A percentile compares a stretch with the other conserved stretches of the same genome.
Evolutionary conservation across 257 asterid species (phyloP).

Genomic region (Cordia subcordata): DNA sequence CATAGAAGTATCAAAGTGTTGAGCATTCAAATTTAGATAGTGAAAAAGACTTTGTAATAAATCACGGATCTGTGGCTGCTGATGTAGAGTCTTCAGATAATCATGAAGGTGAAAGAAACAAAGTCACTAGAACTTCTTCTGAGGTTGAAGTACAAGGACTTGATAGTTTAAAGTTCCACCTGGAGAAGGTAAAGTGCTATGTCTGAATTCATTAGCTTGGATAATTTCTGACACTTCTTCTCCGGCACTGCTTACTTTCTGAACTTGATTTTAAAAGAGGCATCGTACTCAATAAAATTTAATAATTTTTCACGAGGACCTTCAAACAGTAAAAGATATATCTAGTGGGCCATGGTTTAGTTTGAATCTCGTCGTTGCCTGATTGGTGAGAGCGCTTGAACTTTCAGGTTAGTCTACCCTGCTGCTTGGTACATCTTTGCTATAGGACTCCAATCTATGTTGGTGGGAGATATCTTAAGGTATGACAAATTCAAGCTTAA

Average conservation of each 20-base stretch:
- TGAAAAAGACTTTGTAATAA: conserved; percentile 28
- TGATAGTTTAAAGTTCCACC: conserved; percentile 27
- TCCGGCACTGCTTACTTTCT: conserved; percentile 6
- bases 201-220: not conserved
- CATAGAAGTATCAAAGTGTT: not conserved
- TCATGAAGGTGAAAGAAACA: conserved; percentile 31
- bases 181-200: conserved; percentile 44
- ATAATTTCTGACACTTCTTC: conserved; percentile 5
- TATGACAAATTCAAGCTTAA: conserved; percentile 15
- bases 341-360: no score
- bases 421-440: conserved; percentile 49
- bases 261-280: not conserved
- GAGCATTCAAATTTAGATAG: not conserved
- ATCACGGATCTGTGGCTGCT: conserved; percentile 13
- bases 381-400: conserved; percentile 3
- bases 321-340: not conserved
- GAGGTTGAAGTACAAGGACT: conserved; percentile 28
- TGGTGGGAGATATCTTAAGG: conserved; percentile 99
- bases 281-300: not conserved
- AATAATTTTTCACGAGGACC: not conserved
- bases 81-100: conserved; percentile 14
- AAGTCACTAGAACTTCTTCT: conserved; percentile 17
- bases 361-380: not conserved
- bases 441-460: conserved; percentile 62
- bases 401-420: conserved; percentile 54